These are phyloP conservation scores for Fusarium xylarioides DNA, from an alignment of 2,329 filamentous ascomycete genomes.

Conservation along the genomic window DNA sequence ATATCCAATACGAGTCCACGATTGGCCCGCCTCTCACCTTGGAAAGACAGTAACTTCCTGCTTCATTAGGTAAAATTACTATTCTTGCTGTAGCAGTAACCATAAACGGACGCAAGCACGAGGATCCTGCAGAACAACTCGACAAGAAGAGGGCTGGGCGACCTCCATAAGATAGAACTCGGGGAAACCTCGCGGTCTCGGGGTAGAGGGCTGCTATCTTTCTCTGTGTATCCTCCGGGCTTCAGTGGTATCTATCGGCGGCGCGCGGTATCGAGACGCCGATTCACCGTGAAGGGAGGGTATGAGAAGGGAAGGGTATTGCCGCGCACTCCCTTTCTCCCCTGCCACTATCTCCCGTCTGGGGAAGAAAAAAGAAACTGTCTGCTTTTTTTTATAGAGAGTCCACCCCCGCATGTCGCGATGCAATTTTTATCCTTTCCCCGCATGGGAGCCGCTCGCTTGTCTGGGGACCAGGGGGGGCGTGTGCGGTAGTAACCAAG, in stretches of 20 bases:
- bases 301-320: not conserved
- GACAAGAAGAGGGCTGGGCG: not conserved
- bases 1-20: not conserved
- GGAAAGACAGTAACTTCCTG: conserved; percentile 15
- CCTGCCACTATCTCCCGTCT: conserved; percentile 11
- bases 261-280: conserved; percentile 27
- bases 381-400: conserved; percentile 6
- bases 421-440: conserved; percentile 30
- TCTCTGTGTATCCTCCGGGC: not conserved
- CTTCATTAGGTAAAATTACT: conserved; percentile 34
- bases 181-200: conserved; percentile 35
- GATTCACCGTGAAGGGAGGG: conserved; percentile 25
- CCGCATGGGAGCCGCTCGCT: conserved; percentile 39
- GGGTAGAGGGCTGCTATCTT: not conserved
- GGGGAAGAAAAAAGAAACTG: conserved; percentile 19
- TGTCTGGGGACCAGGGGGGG: conserved; percentile 26
- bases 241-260: conserved; percentile 15
- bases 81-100: conserved; percentile 10
- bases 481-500: not conserved
- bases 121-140: not conserved
- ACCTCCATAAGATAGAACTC: conserved; percentile 3
- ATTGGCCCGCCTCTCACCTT: conserved; percentile 35
- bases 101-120: conserved; percentile 5
- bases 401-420: conserved; percentile 37
- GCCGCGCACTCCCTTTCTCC: not conserved